Conservation (phyloP, 371 early-diverging fungal genomes). For the Phascolomyces articulosus region DNA sequence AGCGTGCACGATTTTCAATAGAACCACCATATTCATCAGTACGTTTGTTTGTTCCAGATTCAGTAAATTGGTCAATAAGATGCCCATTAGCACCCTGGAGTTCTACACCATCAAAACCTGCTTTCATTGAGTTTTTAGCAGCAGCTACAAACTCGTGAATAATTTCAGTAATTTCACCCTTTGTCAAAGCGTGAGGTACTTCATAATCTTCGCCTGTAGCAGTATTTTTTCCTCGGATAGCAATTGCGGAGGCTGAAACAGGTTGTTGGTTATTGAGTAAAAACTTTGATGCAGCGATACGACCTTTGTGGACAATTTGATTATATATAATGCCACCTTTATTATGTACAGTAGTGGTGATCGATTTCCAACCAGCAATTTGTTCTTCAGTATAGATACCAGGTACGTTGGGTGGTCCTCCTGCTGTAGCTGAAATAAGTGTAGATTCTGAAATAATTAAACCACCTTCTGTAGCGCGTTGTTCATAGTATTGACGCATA, state of each 20-base stretch:
- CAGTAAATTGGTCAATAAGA: constrained; percentile 55
- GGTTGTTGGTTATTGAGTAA: constrained; percentile 8
- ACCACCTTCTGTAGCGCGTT: constrained; percentile 59
- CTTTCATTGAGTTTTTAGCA: constrained; percentile 38
- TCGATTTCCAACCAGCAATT: constrained; percentile 54
- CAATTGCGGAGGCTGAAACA: constrained; percentile 23
- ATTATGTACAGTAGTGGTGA: constrained; percentile 60
- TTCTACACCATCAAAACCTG: constrained; percentile 72
- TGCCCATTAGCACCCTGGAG: constrained; percentile 73
- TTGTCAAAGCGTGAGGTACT: constrained; percentile 22
- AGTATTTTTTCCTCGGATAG: constrained; percentile 9
- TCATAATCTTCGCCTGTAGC: constrained; percentile 32
- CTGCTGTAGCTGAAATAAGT: constrained; percentile 40
- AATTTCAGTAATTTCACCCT: constrained; percentile 40
- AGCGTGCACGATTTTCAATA: constrained; percentile 55
- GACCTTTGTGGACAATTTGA: constrained; percentile 40
- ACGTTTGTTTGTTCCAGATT: constrained; percentile 45
- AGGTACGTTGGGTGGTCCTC: constrained; percentile 35
- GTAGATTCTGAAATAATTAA: constrained; percentile 63
- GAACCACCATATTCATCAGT: constrained; percentile 64
- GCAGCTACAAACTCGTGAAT: constrained; percentile 45
- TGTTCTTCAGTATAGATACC: constrained; percentile 58
- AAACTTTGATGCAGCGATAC: no score
- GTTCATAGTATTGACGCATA: constrained; percentile 55
- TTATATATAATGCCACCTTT: constrained; percentile 58